Evolutionary conservation across 2,329 filamentous ascomycete species (phyloP), one percentile per base, ranked within the genome.

Genomic region (Uncinocarpus reesii): DNA sequence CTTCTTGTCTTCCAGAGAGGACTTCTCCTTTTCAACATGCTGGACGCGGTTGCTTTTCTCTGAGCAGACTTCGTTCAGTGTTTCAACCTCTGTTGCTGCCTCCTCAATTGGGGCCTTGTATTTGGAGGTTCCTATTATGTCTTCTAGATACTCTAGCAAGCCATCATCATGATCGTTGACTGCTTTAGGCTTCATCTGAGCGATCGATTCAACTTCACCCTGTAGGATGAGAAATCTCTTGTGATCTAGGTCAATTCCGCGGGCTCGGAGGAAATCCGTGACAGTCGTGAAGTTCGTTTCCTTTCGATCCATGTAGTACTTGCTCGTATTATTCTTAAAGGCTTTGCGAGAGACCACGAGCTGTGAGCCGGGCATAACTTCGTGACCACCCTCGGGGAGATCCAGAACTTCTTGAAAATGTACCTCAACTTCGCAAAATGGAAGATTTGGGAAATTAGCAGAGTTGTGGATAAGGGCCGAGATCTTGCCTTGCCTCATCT

Each of bases 401-500:
- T 98, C 93, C 69, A 93, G 83, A 48, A 98, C 86, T 67, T 96
- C 88, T 56, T 93, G 83, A 62, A 98, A 98, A 64, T 95, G 86
- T 3, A 98, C 93, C 48, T 93, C 86, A 8, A 98, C 92, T 65
- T 98, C 93, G 62, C 92, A 98, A 61, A 83, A 81, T 41, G 93
- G 86, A 16, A 98, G 70, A 58, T 95, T 78, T 0, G 88, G 88
- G 57, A 84, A 80, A 48, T 85, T 79, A 0, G 88, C 89, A 10
- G 92, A 96, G 65, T 96, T 98, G 70, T 98, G 92, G 56, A 98
- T 98, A 42, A 98, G 72, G 3, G 92, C 92, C 1, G 92, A 98
- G 41, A 98, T 88, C 70, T 98, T 98, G 61, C 92, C 92, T 66
- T 98, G 92, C 60, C 92, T 79, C 92, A 98, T 98, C 70, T 98